Base-by-base conservation (phyloP, 2,329 filamentous ascomycete species). In the Anisogramma anomala region DNA sequence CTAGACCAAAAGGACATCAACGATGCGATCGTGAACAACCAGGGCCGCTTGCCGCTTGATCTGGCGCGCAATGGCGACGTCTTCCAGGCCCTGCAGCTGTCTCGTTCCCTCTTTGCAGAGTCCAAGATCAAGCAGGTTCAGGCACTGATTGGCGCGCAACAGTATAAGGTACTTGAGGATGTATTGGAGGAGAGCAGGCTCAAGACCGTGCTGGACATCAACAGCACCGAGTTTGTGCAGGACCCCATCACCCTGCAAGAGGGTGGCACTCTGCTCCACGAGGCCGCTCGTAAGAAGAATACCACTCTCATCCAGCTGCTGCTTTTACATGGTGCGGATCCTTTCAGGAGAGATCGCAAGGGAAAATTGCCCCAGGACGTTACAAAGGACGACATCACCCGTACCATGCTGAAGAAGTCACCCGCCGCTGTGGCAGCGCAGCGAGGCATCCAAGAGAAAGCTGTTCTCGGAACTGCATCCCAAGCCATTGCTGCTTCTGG, bases 291-390 rank as follows among this genome's bases (percentile, higher is more conserved):
- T 52, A 86, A 82, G 58, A 87, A 77, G 62, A 88, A 98, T 55
- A 79, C 79, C 18, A 82, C 84, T 52, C 72, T 98, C 17, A 94
- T 94, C 44, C 84, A 96, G 57, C 74, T 94, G 14, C 71, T 98
- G 10, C 68, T 98, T 27, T 77, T 96, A 39, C 93, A 96, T 55
- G 91, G 91, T 9, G 91, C 89, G 9, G 91, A 98, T 60, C 91
- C 91, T 0, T 98, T 98, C 64, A 80, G 87, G 42, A 79, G 91
- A 46, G 91, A 98, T 61, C 84, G 87, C 53, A 94, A 87, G 64
- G 91, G 91, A 36, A 96, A 94, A 61, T 71, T 98, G 23, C 87
- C 91, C 3, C 91, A 98, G 57, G 89, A 95, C 60, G 82, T 95
- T 33, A 96, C 91, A 39, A 94, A 91, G 56, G 91, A 98, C 58